Evolutionary conservation across 305 asterid genomes (phyloP), one percentile per base, ranked within the genome.

Genomic region (Fraxinus angustifolia): DNA sequence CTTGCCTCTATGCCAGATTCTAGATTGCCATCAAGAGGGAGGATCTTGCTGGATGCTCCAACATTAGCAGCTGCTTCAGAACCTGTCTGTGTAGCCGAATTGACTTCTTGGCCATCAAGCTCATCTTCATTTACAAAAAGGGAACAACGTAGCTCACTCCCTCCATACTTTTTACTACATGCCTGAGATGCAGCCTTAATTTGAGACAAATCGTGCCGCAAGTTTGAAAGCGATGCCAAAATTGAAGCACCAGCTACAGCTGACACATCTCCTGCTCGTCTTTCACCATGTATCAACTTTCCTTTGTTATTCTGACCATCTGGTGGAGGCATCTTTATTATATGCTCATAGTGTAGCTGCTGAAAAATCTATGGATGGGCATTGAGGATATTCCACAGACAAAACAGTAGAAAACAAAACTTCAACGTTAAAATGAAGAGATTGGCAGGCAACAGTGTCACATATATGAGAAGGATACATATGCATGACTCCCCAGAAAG

Each of bases 171-270:
- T 88, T 89, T 89, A 80, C 89, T 89, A 86, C 90, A 87, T 85
- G 91, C 89, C 87, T 88, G 94, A 56, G 93, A 88, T 38, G 92
- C 79, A 82, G 92, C 85, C 82, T 89, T 91, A 75, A 91, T 85
- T 56, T 87, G 90, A 11, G 94, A 88, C 83, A 85, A 76, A 87
- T 91, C 91, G 78, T 85, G 92, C 81, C 94, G 88, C 75, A 87
- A 85, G 81, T 84, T 88, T 79, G 97, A 94, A 78, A 94, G 96
- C 1, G 98, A 94, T 67, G 97, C 98, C 90, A 94, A 88, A 84
- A 93, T 91, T 40, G 98, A 93, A 87, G 98, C 98, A 86, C 98
- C 95, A 58, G 91, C 93, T 14, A 91, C 96, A 82, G 95, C 95
- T 85, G 98, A 93, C 67, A 94, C 90, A 88, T 93, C 97, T 84